A percentile compares a stretch with the other conserved stretches of the same genome.
Evolutionary conservation across 768 basidiomycete genomes (phyloP).

Genomic region (Nevesoporus exiguus): DNA sequence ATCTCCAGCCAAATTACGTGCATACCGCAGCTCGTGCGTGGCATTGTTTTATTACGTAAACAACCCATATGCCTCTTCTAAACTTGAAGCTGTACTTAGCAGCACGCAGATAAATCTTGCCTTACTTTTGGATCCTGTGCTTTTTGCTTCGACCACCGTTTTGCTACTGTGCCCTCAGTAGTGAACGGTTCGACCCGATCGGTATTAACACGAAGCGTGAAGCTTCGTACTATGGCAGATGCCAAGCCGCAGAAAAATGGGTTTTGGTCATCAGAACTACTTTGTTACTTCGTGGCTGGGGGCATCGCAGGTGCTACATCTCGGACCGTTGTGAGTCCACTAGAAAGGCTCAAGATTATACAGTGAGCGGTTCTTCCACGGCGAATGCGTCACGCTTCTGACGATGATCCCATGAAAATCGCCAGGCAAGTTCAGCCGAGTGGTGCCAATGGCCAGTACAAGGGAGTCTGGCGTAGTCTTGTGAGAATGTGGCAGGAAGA

Average conservation of each 20-base stretch:
- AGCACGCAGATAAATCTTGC: background rate
- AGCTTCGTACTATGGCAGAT: constrained; percentile 20
- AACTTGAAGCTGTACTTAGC: background rate
- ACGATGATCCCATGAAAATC: constrained; percentile 4
- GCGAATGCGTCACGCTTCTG: background rate
- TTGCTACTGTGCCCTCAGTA: background rate
- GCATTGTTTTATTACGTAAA: background rate
- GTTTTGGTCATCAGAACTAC: constrained; percentile 30
- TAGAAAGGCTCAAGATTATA: constrained; percentile 95
- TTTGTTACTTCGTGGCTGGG: constrained; percentile 54
- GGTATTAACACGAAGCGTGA: constrained; percentile 4
- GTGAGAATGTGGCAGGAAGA: constrained; percentile 89
- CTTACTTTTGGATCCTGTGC: constrained; percentile 14
- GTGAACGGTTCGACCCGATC: background rate
- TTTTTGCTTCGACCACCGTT: background rate
- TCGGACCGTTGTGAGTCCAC: constrained; percentile 86
- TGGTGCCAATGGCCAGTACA: constrained; percentile 62
- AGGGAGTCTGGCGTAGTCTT: constrained; percentile 80
- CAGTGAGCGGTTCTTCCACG: constrained; percentile 53
- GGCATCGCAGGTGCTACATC: constrained; percentile 63
- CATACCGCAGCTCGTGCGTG: too few species aligned
- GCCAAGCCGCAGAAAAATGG: constrained; percentile 27
- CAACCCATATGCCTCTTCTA: background rate
- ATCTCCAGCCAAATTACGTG: too few species aligned
- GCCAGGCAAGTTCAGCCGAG: constrained; percentile 85